These are phyloP conservation scores for Plasmodium fragile DNA, from an alignment of 169 alveolate species.

Conservation along the genomic window DNA sequence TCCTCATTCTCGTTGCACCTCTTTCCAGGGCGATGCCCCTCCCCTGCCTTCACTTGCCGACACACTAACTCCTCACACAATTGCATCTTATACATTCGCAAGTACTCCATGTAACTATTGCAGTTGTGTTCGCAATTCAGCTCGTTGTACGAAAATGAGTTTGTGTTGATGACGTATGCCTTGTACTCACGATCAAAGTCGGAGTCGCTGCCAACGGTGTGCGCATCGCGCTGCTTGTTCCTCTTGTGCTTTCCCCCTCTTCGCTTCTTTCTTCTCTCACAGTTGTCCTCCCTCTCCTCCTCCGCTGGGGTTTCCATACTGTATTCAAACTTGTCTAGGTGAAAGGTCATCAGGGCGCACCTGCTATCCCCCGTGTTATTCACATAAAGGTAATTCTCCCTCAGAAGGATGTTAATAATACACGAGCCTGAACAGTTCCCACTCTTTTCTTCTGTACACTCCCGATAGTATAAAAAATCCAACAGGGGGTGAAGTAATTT, in stretches of 20 bases:
- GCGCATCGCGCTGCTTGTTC: not conserved
- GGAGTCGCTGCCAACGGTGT: not conserved
- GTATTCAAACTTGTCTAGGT: constrained; percentile 37
- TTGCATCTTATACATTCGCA: constrained; percentile 50
- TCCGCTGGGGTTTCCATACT: not conserved
- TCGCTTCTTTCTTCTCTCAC: not conserved
- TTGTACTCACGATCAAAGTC: not conserved
- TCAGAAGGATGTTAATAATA: constrained; percentile 40
- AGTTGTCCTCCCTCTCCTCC: not conserved
- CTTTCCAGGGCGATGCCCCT: not conserved
- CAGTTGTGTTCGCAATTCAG: constrained; percentile 69
- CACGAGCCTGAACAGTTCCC: constrained; percentile 28
- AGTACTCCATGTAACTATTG: constrained; percentile 54
- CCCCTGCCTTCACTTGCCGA: not conserved
- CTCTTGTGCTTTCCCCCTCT: not conserved
- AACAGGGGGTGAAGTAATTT: constrained; percentile 36
- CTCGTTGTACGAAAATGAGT: constrained; percentile 57
- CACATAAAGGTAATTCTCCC: constrained; percentile 47
- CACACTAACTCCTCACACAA: not conserved
- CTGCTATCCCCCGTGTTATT: constrained; percentile 70
- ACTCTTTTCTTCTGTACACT: not conserved
- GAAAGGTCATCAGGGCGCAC: constrained; percentile 45
- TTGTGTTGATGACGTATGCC: constrained; percentile 5
- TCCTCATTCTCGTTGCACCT: not conserved
- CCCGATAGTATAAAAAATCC: constrained; percentile 38